These are phyloP conservation scores for Pichia cactophila DNA, from an alignment of 1,139 yeast genomes.

Conservation along the genomic window DNA sequence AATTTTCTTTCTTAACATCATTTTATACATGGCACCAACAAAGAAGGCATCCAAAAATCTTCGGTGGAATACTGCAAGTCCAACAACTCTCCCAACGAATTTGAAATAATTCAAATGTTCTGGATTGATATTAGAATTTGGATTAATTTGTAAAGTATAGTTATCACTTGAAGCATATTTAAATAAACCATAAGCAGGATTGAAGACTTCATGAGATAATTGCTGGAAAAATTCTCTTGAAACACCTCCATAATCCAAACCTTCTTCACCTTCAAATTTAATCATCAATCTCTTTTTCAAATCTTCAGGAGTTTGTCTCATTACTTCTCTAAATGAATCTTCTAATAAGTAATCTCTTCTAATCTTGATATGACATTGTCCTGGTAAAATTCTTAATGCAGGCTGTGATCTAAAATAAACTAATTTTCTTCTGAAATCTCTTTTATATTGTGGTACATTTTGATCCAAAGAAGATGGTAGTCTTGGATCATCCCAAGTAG, in stretches of 20 bases:
- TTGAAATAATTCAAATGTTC: constrained; percentile 97
- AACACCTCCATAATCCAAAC: constrained; percentile 98
- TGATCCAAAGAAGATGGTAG: constrained; percentile 95
- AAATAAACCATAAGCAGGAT: constrained; percentile 93
- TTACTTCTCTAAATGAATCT: constrained; percentile 94
- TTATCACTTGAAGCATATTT: constrained; percentile 98
- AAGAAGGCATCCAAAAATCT: constrained; percentile 96
- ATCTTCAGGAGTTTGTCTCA: constrained; percentile 98
- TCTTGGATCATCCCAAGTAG: constrained; percentile 99
- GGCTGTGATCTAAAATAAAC: constrained; percentile 98
- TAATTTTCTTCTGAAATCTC: constrained; percentile 96
- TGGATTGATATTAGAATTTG: constrained; percentile 96
- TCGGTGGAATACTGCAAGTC: constrained; percentile 96
- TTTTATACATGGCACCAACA: constrained; percentile 95
- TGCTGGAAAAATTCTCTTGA: constrained; percentile 95
- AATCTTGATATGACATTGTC: constrained; percentile 97
- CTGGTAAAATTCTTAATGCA: constrained; percentile 91
- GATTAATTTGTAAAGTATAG: constrained; percentile 94
- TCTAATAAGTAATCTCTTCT: constrained; percentile 95
- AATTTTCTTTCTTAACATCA: constrained; percentile 94
- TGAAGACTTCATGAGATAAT: constrained; percentile 96
- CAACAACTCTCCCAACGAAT: constrained; percentile 96
- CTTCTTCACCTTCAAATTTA: constrained; percentile 98
- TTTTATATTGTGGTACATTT: constrained; percentile 97
- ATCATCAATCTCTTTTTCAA: constrained; percentile 96